phyloP scores from a whole-genome alignment of 2,329 filamentous ascomycete genomes.

The Claviceps pusilla region DNA sequence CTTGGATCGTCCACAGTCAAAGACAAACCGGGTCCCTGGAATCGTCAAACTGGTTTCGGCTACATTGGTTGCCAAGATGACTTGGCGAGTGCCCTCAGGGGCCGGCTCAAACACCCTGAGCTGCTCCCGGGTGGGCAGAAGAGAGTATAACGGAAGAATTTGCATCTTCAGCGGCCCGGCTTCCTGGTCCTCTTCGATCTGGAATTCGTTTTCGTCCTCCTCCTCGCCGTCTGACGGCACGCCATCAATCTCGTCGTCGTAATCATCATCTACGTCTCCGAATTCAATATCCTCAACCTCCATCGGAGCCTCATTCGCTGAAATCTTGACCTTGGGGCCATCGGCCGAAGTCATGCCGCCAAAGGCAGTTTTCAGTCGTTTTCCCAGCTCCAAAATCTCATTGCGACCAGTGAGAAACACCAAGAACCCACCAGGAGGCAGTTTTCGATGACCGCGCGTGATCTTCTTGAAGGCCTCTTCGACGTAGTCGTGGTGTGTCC shows the following conservation, averaged over 20 bases:
- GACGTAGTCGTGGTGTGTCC: constrained; percentile 73
- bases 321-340: constrained; percentile 56
- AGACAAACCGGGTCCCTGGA: constrained; percentile 86
- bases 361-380: constrained; percentile 56
- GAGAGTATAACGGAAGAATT: constrained; percentile 83
- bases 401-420: constrained; percentile 90
- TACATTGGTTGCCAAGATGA: constrained; percentile 89
- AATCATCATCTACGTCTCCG: constrained; percentile 52
- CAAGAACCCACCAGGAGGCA: constrained; percentile 80
- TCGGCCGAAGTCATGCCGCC: constrained; percentile 40
- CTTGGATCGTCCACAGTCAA: constrained; percentile 85
- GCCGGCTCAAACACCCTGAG: constrained; percentile 75
- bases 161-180: constrained; percentile 60
- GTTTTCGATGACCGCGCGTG: constrained; percentile 69
- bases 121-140: constrained; percentile 81
- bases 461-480: constrained; percentile 85
- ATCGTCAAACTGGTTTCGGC: constrained; percentile 96
- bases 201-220: constrained; percentile 44
- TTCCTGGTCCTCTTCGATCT: constrained; percentile 48
- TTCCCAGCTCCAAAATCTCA: constrained; percentile 75
- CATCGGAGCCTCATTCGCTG: constrained; percentile 60
- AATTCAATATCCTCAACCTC: constrained; percentile 83
- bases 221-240: constrained; percentile 42
- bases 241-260: constrained; percentile 43
- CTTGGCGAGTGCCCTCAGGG: constrained; percentile 67